phyloP scores from a whole-genome alignment of 2,329 filamentous ascomycete genomes.

The Albophoma yamanashiensis region DNA sequence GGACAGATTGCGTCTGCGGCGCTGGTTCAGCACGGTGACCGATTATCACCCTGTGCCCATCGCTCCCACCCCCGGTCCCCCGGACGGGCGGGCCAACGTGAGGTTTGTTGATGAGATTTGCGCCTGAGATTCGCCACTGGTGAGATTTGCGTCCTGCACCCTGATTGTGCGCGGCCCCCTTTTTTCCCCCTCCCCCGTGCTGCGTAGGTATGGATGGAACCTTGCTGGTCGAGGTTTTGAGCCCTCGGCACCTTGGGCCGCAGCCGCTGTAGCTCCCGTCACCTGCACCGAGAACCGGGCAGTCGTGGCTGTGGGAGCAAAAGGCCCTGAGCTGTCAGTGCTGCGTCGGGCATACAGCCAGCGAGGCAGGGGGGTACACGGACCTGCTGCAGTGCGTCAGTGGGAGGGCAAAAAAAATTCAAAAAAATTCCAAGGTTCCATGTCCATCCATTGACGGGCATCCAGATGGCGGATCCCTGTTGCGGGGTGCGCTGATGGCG shows the following conservation, averaged over 20 bases:
- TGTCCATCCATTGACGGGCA: not conserved
- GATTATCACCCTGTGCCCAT: not conserved
- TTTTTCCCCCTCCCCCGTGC: not conserved
- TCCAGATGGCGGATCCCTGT: slow-evolving; percentile 13
- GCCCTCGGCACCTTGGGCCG: not conserved
- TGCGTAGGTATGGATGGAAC: no score
- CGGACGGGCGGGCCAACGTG: not conserved
- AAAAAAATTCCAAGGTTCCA: not conserved
- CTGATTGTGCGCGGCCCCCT: not conserved
- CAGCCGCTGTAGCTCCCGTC: not conserved
- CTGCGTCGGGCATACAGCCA: not conserved
- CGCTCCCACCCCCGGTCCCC: not conserved
- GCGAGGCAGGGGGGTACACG: not conserved
- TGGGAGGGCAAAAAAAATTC: not conserved
- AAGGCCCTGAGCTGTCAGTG: not conserved
- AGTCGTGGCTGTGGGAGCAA: not conserved
- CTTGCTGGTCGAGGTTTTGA: not conserved
- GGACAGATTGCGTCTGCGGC: not conserved
- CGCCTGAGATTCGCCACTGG: not conserved
- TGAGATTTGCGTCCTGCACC: not conserved
- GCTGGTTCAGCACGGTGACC: not conserved
- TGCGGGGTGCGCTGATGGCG: not conserved
- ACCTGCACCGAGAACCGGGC: not conserved
- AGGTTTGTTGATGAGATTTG: not conserved
- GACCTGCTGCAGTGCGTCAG: not conserved